Conservation (phyloP, 148 eudicot genomes). For the Pouteria glomerata region DNA sequence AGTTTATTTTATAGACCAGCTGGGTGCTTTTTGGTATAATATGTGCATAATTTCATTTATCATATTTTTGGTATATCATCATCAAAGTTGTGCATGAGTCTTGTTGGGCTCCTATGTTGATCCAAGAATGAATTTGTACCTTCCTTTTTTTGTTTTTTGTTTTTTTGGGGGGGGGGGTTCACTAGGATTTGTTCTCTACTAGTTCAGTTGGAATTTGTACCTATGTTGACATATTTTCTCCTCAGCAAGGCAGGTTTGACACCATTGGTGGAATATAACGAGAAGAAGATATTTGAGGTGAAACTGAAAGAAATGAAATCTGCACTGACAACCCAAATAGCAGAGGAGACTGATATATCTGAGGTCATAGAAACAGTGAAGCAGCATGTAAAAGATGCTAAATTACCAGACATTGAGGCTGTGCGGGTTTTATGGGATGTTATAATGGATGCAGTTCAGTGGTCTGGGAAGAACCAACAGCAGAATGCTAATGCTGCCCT, state of each 20-base stretch:
- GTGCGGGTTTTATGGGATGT: slow-evolving; percentile 91
- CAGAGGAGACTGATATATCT: slow-evolving; percentile 80
- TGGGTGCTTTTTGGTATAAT: not conserved
- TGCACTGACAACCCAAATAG: slow-evolving; percentile 74
- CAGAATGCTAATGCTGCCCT: slow-evolving; percentile 92
- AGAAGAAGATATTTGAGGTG: slow-evolving; percentile 92
- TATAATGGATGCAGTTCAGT: slow-evolving; percentile 95
- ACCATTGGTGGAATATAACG: slow-evolving; percentile 73
- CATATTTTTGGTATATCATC: not conserved
- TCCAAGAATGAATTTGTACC: not conserved
- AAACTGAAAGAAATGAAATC: slow-evolving; percentile 94
- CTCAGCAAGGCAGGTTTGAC: slow-evolving; percentile 77
- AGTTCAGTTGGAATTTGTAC: not conserved
- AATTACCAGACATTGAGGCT: slow-evolving; percentile 90
- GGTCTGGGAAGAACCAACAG: slow-evolving; percentile 99
- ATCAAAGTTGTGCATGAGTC: not conserved
- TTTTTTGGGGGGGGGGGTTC: too few relatives aligned
- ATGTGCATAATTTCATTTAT: not conserved
- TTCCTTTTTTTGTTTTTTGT: too few relatives aligned
- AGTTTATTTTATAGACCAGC: not conserved
- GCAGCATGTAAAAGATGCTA: slow-evolving; percentile 85
- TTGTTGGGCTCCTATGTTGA: not conserved
- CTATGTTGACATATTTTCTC: not conserved
- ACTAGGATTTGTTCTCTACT: not conserved
- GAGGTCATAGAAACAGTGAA: slow-evolving; percentile 87